Evolutionary conservation across 495 filamentous ascomycete genomes (phyloP).

Genomic region (Penicillium canescens): DNA sequence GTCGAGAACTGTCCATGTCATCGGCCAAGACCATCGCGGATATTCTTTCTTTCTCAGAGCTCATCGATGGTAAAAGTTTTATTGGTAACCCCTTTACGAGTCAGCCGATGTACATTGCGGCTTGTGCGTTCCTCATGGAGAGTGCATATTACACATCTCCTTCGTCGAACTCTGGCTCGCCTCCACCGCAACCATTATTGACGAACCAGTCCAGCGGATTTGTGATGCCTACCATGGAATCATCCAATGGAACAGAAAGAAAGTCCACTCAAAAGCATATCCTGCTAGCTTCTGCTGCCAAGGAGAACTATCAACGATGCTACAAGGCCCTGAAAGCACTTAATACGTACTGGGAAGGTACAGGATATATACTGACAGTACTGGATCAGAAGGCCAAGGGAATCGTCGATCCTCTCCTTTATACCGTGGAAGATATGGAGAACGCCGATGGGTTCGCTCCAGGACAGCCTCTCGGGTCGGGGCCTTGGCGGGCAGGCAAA

Average conservation of each 20-base stretch:
- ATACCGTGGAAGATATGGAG: constrained; percentile 76
- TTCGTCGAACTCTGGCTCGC: constrained; percentile 33
- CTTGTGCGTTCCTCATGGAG: constrained; percentile 83
- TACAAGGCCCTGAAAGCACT: constrained; percentile 77
- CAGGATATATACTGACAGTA: constrained; percentile 81
- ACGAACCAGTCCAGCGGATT: constrained; percentile 43
- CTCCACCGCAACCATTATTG: constrained; percentile 33
- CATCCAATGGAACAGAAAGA: constrained; percentile 34
- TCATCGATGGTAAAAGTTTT: constrained; percentile 76
- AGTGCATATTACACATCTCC: constrained; percentile 53
- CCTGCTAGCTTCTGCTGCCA: constrained; percentile 71
- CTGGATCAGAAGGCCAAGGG: constrained; percentile 87
- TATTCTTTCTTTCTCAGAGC: constrained; percentile 75
- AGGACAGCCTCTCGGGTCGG: constrained; percentile 40
- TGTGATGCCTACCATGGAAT: constrained; percentile 40
- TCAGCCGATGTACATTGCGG: constrained; percentile 87
- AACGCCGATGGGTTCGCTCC: constrained; percentile 47
- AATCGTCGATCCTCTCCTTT: constrained; percentile 77
- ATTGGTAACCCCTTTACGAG: constrained; percentile 86
- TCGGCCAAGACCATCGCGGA: constrained; percentile 88
- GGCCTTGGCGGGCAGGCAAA: constrained; percentile 42
- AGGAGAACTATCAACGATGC: constrained; percentile 77
- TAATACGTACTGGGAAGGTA: constrained; percentile 79
- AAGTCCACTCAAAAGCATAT: constrained; percentile 65
- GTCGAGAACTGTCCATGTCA: constrained; percentile 79